Conservation (phyloP, 1,284 basidiomycete genomes). For the Pseudomicrostroma phylloplanum region DNA sequence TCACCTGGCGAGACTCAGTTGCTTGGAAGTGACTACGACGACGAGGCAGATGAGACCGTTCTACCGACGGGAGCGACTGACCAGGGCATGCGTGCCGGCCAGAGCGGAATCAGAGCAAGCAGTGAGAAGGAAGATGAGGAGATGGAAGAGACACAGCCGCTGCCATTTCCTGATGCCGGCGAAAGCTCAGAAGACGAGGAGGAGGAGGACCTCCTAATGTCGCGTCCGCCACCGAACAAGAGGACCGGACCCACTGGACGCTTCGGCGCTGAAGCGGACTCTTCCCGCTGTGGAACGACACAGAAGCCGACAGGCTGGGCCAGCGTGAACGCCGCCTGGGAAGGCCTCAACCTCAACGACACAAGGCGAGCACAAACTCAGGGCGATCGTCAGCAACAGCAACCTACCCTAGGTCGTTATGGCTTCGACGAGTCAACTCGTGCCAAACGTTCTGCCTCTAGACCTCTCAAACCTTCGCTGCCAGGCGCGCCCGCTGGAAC, state of each 20-base stretch:
- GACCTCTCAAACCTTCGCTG: background rate
- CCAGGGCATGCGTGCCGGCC: background rate
- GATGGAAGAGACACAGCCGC: background rate
- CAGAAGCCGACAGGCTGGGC: constrained; percentile 1
- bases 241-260: too few relatives aligned
- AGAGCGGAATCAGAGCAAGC: background rate
- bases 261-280: background rate
- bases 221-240: too few relatives aligned
- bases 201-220: too few relatives aligned
- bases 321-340: background rate
- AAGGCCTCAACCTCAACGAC: background rate
- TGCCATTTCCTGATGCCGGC: background rate
- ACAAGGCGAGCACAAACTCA: background rate
- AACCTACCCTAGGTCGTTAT: background rate
- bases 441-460: background rate
- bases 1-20: background rate
- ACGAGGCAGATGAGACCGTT: background rate
- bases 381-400: background rate
- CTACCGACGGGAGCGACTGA: background rate
- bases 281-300: background rate
- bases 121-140: background rate
- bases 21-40: background rate
- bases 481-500: background rate
- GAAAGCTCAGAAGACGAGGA: background rate
- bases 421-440: background rate